These are phyloP conservation scores for Ensete glaucum DNA, from an alignment of 176 grass and related monocot genomes.

Conservation along the genomic window DNA sequence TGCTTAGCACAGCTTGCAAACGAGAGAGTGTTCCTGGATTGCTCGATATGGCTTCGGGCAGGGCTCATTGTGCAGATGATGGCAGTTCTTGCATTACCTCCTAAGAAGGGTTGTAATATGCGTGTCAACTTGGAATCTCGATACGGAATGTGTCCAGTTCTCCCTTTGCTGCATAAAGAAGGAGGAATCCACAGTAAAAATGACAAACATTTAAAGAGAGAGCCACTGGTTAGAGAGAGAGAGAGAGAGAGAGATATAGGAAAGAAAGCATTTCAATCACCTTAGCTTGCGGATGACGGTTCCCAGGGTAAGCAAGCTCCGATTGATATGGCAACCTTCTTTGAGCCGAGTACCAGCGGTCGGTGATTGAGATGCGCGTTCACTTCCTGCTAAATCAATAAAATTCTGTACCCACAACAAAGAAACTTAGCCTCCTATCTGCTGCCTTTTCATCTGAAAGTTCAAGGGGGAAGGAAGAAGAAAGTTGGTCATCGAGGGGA, in stretches of 20 bases:
- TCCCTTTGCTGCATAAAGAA: conserved; percentile 49
- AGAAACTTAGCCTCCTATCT: neutral
- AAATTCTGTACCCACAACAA: conserved; percentile 47
- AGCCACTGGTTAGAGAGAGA: neutral
- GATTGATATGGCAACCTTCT: conserved; percentile 96
- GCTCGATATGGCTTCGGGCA: conserved; percentile 63
- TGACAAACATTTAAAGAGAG: neutral
- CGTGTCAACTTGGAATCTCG: conserved; percentile 98
- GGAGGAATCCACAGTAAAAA: neutral
- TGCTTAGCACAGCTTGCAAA: conserved; percentile 88
- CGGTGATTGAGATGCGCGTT: conserved; percentile 70
- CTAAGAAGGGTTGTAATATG: conserved; percentile 76
- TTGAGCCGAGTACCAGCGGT: conserved; percentile 67
- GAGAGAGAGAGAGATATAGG: neutral
- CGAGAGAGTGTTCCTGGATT: conserved; percentile 79
- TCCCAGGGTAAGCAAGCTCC: conserved; percentile 79
- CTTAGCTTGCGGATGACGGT: conserved; percentile 95
- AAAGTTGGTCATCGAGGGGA: neutral
- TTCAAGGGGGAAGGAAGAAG: neutral
- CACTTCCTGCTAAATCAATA: conserved; percentile 92
- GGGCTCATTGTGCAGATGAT: conserved; percentile 97
- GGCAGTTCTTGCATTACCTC: conserved; percentile 83
- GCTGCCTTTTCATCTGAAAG: neutral
- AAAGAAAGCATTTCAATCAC: conserved; percentile 29
- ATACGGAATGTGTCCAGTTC: conserved; percentile 81